Conservation (phyloP, 495 filamentous ascomycete genomes). For the Jackrogersella minutella region DNA sequence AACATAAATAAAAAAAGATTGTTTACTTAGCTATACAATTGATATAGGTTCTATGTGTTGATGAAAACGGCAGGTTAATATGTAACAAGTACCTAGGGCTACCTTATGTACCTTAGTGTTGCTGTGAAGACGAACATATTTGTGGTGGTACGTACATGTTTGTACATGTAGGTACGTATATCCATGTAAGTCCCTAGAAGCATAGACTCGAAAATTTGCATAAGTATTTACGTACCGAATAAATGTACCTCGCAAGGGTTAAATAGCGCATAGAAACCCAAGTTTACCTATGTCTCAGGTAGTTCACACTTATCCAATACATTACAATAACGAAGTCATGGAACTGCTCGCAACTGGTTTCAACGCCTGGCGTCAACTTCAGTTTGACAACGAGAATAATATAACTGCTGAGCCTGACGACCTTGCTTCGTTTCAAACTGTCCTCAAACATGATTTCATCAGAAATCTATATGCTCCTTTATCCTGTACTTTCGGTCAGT, state of each 20-base stretch:
- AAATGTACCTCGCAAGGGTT: constrained; percentile 6
- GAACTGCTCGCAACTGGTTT: constrained; percentile 60
- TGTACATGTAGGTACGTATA: too few species aligned
- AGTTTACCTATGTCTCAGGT: background rate
- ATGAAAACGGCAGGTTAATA: constrained; percentile 7
- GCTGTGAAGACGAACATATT: constrained; percentile 1
- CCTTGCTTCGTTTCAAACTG: constrained; percentile 47
- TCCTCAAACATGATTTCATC: constrained; percentile 48
- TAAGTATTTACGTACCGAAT: constrained; percentile 30
- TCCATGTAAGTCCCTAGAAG: background rate
- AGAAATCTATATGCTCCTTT: constrained; percentile 36
- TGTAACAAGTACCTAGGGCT: background rate
- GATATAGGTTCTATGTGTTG: background rate
- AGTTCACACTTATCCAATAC: background rate
- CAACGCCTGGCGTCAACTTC: constrained; percentile 61
- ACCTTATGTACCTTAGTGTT: too few species aligned
- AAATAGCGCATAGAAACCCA: background rate
- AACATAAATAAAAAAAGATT: background rate
- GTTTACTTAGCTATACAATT: background rate
- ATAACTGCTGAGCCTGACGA: constrained; percentile 48
- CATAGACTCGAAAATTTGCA: background rate
- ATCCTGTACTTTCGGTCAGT: constrained; percentile 54
- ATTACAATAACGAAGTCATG: constrained; percentile 40
- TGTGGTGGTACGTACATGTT: background rate
- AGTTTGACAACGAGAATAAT: constrained; percentile 37